Base-by-base conservation (phyloP, 164 flowering plant genomes). In the Dillenia turbinata region DNA sequence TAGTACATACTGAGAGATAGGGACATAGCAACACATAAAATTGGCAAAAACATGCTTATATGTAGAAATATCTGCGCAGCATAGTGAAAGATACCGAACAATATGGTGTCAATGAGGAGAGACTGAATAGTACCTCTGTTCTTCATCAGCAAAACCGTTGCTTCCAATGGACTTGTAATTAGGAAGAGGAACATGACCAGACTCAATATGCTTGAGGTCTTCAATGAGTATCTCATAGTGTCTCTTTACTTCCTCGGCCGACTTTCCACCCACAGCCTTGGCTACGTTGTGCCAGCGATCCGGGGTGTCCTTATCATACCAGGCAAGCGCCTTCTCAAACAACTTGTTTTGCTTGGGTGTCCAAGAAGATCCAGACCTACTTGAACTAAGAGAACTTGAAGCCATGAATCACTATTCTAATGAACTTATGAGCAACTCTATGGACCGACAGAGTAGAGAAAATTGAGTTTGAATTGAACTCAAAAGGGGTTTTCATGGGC, bases 321-420 rank as follows among this genome's bases (percentile, higher is more conserved):
- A 26, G 46, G 83, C 83, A 3, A 79, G 63, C 10, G 83, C 83
- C 62, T 58, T 66, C 40, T 79, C 83, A 50, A 79, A 79, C 55
- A 47, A 58, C 44, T 79, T 79, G 72, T 79, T 79, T 45, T 79
- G 68, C 47, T 73, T 65, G 10, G 69, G 49, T 12, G 83, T 79
- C 81, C 83, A 79, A 43, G 74, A 49, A 10, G 74, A 69, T 11
- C 65, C 26, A 1, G 52, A 71, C 24, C 15, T 46, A 10, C 68
- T 40, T 47, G 67, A 60, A 52, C 57, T 40, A 15, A 61, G 61
- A 54, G 77, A 74, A 71, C 69, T 73, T 40, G 77, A 74, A 9
- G 76, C 75, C 81, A 77, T 74, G 71, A 9, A 74, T 73, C 81
- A 77, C 71, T 26, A 54, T 9, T 33, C 14, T 54, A 12, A 17